phyloP scores from a whole-genome alignment of 208 protist species.

The Leishmania tropica region DNA sequence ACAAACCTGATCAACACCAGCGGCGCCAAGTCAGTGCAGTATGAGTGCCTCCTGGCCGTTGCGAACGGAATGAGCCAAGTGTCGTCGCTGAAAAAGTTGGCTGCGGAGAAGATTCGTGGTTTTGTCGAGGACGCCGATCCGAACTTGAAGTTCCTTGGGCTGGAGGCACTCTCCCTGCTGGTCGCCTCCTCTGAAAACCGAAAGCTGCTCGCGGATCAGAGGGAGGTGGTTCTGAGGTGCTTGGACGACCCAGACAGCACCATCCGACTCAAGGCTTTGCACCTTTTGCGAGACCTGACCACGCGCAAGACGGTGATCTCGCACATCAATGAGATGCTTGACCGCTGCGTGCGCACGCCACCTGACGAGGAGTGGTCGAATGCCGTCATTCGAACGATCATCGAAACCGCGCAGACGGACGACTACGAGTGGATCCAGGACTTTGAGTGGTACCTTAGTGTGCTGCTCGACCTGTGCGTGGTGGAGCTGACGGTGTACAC shows the following conservation, averaged over 20 bases:
- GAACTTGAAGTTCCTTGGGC: conserved; percentile 99
- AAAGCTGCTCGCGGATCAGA: conserved; percentile 91
- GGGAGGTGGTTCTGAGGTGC: conserved; percentile 93
- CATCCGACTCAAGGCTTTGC: conserved; percentile 95
- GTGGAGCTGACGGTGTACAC: conserved; percentile 55
- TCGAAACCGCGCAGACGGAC: conserved; percentile 75
- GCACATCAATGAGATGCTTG: conserved; percentile 77
- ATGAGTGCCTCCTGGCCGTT: conserved; percentile 97
- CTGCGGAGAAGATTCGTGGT: conserved; percentile 92
- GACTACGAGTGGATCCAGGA: conserved; percentile 94
- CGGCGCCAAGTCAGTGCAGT: conserved; percentile 95
- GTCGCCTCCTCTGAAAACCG: conserved; percentile 82
- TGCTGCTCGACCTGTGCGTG: conserved; percentile 92
- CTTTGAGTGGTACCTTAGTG: conserved; percentile 98
- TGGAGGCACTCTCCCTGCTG: conserved; percentile 94
- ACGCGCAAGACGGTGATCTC: conserved; percentile 91
- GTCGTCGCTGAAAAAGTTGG: conserved; percentile 85
- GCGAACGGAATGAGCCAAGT: conserved; percentile 90
- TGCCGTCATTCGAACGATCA: conserved; percentile 87
- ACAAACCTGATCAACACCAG: conserved; percentile 96
- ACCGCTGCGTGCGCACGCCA: conserved; percentile 55
- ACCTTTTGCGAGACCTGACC: conserved; percentile 93
- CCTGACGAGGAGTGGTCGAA: conserved; percentile 93
- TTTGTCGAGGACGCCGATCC: conserved; percentile 98
- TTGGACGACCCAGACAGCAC: conserved; percentile 96